Percentiles rank a stretch among this genome's conserved stretches.
These are phyloP conservation scores for Vitis hybrid DNA, from an alignment of 177 flowering plant genomes.

Conservation along the genomic window DNA sequence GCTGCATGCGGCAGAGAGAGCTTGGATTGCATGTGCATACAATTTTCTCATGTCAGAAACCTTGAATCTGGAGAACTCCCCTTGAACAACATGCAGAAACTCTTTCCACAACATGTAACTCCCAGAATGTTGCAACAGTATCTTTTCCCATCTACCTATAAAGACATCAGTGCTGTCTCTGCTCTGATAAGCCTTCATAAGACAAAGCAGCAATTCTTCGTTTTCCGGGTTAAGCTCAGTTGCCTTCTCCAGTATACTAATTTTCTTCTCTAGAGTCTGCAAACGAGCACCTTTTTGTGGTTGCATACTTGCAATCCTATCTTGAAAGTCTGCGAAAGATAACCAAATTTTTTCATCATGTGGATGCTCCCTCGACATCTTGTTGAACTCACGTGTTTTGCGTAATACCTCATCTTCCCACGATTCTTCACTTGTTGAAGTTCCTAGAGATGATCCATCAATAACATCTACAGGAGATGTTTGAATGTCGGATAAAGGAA, in stretches of 20 bases:
- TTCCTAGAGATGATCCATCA: constrained; percentile 13
- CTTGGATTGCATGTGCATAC: constrained; percentile 85
- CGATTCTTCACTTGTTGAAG: constrained; percentile 58
- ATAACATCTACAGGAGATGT: constrained; percentile 23
- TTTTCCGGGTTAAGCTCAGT: constrained; percentile 79
- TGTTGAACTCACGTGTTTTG: constrained; percentile 83
- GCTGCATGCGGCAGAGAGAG: constrained; percentile 72
- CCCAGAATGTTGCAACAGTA: constrained; percentile 70
- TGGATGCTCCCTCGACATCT: constrained; percentile 74
- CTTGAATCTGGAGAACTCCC: constrained; percentile 88
- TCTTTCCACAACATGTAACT: constrained; percentile 86
- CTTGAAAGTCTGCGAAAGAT: constrained; percentile 88
- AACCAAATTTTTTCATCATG: constrained; percentile 82
- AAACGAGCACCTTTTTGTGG: constrained; percentile 87
- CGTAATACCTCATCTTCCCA: constrained; percentile 93
- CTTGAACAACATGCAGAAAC: constrained; percentile 70
- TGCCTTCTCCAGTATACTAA: constrained; percentile 92
- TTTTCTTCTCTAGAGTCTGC: constrained; percentile 92
- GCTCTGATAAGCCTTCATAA: constrained; percentile 72
- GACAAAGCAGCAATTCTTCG: constrained; percentile 71
- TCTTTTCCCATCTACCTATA: constrained; percentile 79
- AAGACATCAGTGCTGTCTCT: constrained; percentile 69
- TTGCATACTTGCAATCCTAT: constrained; percentile 73
- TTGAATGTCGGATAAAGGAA: constrained; percentile 46
- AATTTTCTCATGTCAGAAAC: constrained; percentile 81